These are phyloP conservation scores for Thelonectria discophora DNA, from an alignment of 2,329 filamentous ascomycete species.

Conservation along the genomic window DNA sequence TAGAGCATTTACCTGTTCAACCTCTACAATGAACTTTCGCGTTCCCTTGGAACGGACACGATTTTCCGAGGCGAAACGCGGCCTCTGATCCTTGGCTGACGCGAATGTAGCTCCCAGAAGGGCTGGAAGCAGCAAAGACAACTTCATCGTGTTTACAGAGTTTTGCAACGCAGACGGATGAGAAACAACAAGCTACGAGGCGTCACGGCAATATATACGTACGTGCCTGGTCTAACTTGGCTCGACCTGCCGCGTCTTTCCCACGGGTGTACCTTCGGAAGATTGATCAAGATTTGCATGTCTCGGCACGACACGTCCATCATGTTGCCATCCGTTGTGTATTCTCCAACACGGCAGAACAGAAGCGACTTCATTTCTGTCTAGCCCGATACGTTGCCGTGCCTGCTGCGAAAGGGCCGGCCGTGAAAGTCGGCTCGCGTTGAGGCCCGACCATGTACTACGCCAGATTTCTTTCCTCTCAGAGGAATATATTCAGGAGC, in stretches of 20 bases:
- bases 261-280: constrained; percentile 34
- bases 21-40: constrained; percentile 40
- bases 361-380: constrained; percentile 18
- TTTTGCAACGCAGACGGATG: constrained; percentile 1
- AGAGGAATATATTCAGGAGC: not conserved
- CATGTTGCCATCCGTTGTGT: constrained; percentile 26
- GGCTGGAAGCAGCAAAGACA: constrained; percentile 25
- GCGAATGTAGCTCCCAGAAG: constrained; percentile 24
- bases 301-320: constrained; percentile 34
- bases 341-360: constrained; percentile 24
- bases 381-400: constrained; percentile 12
- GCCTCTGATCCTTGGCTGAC: constrained; percentile 20
- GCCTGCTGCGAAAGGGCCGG: constrained; percentile 8
- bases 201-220: constrained; percentile 4
- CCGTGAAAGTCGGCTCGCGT: not conserved
- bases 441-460: not conserved
- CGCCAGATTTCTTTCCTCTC: not conserved
- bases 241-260: not conserved
- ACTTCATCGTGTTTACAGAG: constrained; percentile 29
- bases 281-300: constrained; percentile 32
- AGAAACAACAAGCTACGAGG: not conserved
- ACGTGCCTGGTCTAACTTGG: constrained; percentile 8
- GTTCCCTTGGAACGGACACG: constrained; percentile 24
- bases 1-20: constrained; percentile 35
- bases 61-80: not conserved